Conservation (phyloP, 257 asterid genomes). For the Ilex aquifolium region DNA sequence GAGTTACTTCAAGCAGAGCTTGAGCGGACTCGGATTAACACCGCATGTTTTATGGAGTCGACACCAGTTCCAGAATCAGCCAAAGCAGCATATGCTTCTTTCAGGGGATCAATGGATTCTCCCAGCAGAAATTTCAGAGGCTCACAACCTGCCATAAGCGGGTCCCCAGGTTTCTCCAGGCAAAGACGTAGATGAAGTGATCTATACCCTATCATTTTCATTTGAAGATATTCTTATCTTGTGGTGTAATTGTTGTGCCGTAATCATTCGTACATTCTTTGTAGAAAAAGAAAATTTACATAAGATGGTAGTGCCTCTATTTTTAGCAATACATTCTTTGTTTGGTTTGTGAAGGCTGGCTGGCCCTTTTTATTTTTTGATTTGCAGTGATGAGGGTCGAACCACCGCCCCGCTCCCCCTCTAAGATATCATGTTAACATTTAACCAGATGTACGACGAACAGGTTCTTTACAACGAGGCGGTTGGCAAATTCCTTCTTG, state of each 20-base stretch:
- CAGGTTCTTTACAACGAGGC: too few species aligned
- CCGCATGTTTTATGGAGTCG: slow-evolving; percentile 90
- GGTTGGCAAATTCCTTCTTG: too few species aligned
- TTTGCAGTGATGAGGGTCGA: too few species aligned
- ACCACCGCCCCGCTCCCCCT: too few species aligned
- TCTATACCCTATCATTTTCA: background rate
- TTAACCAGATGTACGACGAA: too few species aligned
- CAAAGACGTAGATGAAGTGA: slow-evolving; percentile 65
- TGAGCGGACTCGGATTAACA: slow-evolving; percentile 86
- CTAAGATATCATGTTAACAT: too few species aligned
- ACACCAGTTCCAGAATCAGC: slow-evolving; percentile 93
- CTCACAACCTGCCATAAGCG: slow-evolving; percentile 25
- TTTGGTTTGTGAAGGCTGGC: too few species aligned
- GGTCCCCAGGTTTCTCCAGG: slow-evolving; percentile 78
- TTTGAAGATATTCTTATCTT: slow-evolving; percentile 9
- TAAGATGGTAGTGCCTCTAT: too few species aligned
- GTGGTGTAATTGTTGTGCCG: slow-evolving; percentile 37
- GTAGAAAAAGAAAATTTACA: background rate
- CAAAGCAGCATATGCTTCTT: slow-evolving; percentile 96
- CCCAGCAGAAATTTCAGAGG: slow-evolving; percentile 63
- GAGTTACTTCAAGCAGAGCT: slow-evolving; percentile 89
- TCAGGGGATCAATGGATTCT: slow-evolving; percentile 65
- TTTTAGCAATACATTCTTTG: too few species aligned
- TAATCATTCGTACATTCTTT: slow-evolving; percentile 19
- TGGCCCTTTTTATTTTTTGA: too few species aligned